A percentile compares a stretch with the other conserved stretches of the same genome.
These are phyloP conservation scores for Pseudogymnoascus sp. DNA, from an alignment of 2,329 filamentous ascomycete genomes.

Conservation along the genomic window DNA sequence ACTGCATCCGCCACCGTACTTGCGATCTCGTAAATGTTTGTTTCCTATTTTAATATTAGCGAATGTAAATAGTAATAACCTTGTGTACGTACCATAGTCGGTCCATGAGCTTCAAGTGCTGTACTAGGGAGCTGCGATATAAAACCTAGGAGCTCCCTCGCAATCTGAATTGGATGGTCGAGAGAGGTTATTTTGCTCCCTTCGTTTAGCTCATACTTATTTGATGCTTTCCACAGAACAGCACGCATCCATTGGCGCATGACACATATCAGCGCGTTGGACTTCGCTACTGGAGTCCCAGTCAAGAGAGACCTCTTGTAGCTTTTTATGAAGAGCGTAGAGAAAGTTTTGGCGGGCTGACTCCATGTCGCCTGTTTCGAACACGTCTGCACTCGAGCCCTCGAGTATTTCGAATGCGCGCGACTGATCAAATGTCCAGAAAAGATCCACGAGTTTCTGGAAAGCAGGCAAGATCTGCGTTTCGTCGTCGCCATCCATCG, in stretches of 20 bases:
- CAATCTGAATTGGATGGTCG: conserved; percentile 34
- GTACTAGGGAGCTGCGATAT: conserved; percentile 36
- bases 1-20: conserved; percentile 34
- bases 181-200: conserved; percentile 16
- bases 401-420: conserved; percentile 38
- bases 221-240: conserved; percentile 47
- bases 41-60: conserved; percentile 22
- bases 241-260: conserved; percentile 60
- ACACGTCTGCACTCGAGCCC: conserved; percentile 8
- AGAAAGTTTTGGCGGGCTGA: conserved; percentile 24
- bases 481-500: conserved; percentile 32
- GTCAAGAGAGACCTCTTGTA: conserved; percentile 34
- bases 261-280: conserved; percentile 56
- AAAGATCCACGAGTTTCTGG: conserved; percentile 39
- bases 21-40: conserved; percentile 40
- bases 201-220: not conserved
- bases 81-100: conserved; percentile 30
- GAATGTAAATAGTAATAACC: not conserved
- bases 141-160: conserved; percentile 36
- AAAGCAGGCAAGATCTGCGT: conserved; percentile 40
- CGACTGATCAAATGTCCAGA: conserved; percentile 42
- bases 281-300: conserved; percentile 40
- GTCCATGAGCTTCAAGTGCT: conserved; percentile 41
- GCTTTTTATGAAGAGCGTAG: conserved; percentile 33
- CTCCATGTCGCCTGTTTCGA: not conserved